Base-by-base conservation (phyloP, 1,139 yeast genomes). In the Hansenula sp. region DNA sequence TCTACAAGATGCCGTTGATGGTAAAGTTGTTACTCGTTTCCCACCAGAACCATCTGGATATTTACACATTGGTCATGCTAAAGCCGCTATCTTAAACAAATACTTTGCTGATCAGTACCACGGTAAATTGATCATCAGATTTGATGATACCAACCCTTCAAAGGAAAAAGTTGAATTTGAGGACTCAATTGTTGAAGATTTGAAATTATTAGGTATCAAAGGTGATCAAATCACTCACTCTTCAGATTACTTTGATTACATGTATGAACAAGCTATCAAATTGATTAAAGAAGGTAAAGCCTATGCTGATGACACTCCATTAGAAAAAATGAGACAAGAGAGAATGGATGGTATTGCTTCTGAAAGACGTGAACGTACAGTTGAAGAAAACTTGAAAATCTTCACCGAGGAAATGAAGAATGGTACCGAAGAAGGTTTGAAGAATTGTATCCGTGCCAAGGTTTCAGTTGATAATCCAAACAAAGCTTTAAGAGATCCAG, bases 401-500 rank as follows among this genome's bases (percentile, higher is more conserved):
- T 90, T 92, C 71, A 80, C 84, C 41, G 79, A 84, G 60, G 96
- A 87, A 54, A 92, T 92, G 97, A 81, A 80, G 65, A 77, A 84
- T 48, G 97, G 90, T 56, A 86, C 97, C 46, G 96, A 87, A 65
- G 83, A 73, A 58, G 97, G 97, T 46, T 72, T 82, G 53, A 83
- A 81, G 69, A 80, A 84, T 72, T 89, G 97, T 74, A 69, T 92
- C 50, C 83, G 98, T 69, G 97, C 97, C 44, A 92, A 92, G 73
- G 87, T 92, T 57, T 95, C 94, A 51, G 87, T 83, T 62, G 80
- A 82, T 45, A 90, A 89, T 55, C 75, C 80, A 53, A 92, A 92
- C 79, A 92, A 92, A 71, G 84, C 97, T 42, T 70, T 92, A 59
- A 84, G 98, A 71, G 98, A 92, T 64, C 97, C 97, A 34, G 97